phyloP scores from a whole-genome alignment of 1,284 basidiomycete species.

The Kwoniella shivajii region DNA sequence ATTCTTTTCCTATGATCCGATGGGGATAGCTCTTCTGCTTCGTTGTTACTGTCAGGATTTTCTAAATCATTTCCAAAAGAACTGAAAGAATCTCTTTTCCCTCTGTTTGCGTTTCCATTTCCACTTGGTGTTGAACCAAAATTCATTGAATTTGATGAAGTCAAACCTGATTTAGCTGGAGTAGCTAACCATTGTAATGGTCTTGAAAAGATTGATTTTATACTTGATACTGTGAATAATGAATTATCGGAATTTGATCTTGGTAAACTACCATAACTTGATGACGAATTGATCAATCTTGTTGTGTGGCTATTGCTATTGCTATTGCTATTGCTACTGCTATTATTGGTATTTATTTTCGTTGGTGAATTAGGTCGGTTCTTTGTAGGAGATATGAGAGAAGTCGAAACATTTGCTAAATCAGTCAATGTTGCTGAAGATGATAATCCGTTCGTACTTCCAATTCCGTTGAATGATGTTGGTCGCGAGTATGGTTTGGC shows the following conservation, averaged over 20 bases:
- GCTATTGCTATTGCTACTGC: background rate
- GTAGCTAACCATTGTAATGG: constrained; percentile 43
- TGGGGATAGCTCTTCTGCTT: no score
- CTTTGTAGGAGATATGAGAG: no score
- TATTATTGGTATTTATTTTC: constrained; percentile 19
- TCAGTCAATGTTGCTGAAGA: constrained; percentile 15
- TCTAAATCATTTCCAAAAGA: constrained; percentile 35
- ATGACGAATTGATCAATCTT: constrained; percentile 1
- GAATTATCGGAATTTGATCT: constrained; percentile 32
- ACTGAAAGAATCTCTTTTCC: constrained; percentile 30
- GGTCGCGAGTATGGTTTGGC: constrained; percentile 34
- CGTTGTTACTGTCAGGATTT: constrained; percentile 35
- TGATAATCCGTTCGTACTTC: no score
- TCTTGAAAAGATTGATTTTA: constrained; percentile 40
- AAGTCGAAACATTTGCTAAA: constrained; percentile 11
- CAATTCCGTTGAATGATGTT: constrained; percentile 17
- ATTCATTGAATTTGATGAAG: background rate
- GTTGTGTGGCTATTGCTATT: no score
- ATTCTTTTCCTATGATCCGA: constrained; percentile 21
- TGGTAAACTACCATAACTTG: constrained; percentile 17
- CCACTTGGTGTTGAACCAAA: background rate
- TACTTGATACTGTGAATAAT: constrained; percentile 32
- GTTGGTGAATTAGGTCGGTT: constrained; percentile 14
- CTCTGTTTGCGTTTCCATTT: background rate
- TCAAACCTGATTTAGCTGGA: constrained; percentile 18